Percentiles rank a stretch among this genome's conserved stretches.
Conservation (phyloP, 2,329 filamentous ascomycete genomes). For the Penicillium griseofulvum region DNA sequence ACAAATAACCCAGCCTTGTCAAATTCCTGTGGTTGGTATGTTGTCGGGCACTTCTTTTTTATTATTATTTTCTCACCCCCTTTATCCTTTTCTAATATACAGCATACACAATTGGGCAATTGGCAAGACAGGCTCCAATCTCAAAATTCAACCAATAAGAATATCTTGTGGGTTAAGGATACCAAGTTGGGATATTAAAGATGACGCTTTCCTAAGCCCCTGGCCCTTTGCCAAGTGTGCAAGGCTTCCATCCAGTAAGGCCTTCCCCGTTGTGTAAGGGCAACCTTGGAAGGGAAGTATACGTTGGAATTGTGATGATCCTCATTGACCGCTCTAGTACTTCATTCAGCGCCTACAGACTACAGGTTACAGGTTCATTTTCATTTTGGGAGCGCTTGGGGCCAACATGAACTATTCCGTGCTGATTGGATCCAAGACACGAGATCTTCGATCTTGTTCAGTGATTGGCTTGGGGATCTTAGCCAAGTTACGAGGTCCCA, state of each 20-base stretch:
- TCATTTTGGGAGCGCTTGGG: not conserved
- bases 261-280: not conserved
- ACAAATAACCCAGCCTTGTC: conserved; percentile 5
- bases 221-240: not conserved
- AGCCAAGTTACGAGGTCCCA: conserved; percentile 4
- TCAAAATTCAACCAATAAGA: not conserved
- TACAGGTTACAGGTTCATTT: not conserved
- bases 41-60: conserved; percentile 1
- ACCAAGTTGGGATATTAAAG: conserved; percentile 2
- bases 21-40: conserved; percentile 10
- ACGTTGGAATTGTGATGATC: conserved; percentile 1
- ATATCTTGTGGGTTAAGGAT: not conserved
- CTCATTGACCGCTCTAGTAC: not conserved
- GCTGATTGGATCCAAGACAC: conserved; percentile 9
- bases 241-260: conserved; percentile 1
- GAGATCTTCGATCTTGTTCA: conserved; percentile 1
- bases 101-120: not conserved
- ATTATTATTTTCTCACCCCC: not conserved
- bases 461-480: conserved; percentile 9
- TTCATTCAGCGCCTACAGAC: not conserved
- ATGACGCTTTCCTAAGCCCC: not conserved
- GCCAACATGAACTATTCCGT: not conserved
- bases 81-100: not conserved
- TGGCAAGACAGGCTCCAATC: conserved; percentile 2
- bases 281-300: conserved; percentile 1